phyloP scores from a whole-genome alignment of 257 asterid species.

The Cynanchum wilfordii region DNA sequence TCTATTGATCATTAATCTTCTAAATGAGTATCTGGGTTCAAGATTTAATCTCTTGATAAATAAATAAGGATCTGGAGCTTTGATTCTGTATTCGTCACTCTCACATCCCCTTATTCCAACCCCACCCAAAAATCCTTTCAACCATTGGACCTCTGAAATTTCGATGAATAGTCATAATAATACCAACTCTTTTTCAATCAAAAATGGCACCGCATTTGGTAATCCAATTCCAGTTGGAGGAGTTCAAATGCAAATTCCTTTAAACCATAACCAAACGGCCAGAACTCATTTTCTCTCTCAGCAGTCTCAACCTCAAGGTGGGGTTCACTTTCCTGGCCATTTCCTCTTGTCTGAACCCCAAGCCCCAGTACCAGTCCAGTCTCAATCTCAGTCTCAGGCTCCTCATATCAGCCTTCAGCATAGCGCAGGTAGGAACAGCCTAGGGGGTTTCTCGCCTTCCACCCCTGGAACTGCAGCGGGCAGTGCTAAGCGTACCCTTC shows the following conservation, averaged over 20 bases:
- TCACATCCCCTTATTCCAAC: background rate
- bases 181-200: background rate
- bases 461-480: conserved; percentile 45
- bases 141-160: background rate
- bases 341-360: conserved; percentile 52
- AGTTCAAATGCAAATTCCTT: conserved; percentile 30
- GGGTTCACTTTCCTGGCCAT: conserved; percentile 59
- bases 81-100: background rate
- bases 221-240: conserved; percentile 2
- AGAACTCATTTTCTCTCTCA: conserved; percentile 31
- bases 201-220: background rate
- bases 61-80: background rate
- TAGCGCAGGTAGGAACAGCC: conserved; percentile 22
- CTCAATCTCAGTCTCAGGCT: conserved; percentile 31
- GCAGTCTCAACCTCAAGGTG: conserved; percentile 43
- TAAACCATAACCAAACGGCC: conserved; percentile 39
- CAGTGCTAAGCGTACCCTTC: conserved; percentile 45
- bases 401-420: conserved; percentile 35
- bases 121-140: too few relatives aligned
- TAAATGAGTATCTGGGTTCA: background rate
- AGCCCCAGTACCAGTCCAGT: conserved; percentile 26
- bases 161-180: background rate
- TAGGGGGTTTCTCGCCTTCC: conserved; percentile 40
- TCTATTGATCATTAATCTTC: background rate
- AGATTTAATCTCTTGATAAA: background rate